phyloP scores from a whole-genome alignment of 176 grass and related monocot genomes.

The Carex parvula region DNA sequence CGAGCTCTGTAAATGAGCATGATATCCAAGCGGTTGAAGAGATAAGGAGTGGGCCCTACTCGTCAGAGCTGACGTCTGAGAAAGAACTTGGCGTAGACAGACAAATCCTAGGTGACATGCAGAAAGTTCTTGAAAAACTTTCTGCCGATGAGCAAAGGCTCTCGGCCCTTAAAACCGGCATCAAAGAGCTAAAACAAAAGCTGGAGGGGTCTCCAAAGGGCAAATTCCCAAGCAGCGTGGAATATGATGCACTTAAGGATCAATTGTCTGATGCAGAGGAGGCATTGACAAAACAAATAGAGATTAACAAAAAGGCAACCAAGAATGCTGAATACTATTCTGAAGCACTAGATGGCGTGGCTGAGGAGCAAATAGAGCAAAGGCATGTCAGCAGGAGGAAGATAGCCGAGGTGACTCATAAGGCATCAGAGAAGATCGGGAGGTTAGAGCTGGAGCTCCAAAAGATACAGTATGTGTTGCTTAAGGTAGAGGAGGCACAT shows the following conservation, averaged over 20 bases:
- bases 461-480: conserved; percentile 77
- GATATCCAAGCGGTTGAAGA: conserved; percentile 66
- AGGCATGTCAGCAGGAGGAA: conserved; percentile 49
- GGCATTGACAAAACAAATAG: conserved; percentile 55
- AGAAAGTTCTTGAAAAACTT: conserved; percentile 53
- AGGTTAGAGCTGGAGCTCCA: conserved; percentile 76
- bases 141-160: conserved; percentile 65
- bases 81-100: conserved; percentile 49
- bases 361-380: conserved; percentile 41
- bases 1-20: conserved; percentile 44
- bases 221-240: conserved; percentile 47
- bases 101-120: conserved; percentile 39
- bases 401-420: conserved; percentile 54
- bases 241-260: conserved; percentile 51
- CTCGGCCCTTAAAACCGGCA: conserved; percentile 40
- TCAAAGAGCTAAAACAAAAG: conserved; percentile 74
- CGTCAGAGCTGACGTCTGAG: conserved; percentile 44
- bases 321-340: conserved; percentile 64
- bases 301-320: conserved; percentile 50
- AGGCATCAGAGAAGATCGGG: conserved; percentile 63
- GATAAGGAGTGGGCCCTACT: conserved; percentile 55
- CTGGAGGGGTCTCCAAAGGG: conserved; percentile 48
- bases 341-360: conserved; percentile 30
- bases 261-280: conserved; percentile 64
- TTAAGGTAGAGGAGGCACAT: conserved; percentile 76